Evolutionary conservation across 2,329 filamentous ascomycete species (phyloP).

Genomic region (Neocucurbitaria cava): DNA sequence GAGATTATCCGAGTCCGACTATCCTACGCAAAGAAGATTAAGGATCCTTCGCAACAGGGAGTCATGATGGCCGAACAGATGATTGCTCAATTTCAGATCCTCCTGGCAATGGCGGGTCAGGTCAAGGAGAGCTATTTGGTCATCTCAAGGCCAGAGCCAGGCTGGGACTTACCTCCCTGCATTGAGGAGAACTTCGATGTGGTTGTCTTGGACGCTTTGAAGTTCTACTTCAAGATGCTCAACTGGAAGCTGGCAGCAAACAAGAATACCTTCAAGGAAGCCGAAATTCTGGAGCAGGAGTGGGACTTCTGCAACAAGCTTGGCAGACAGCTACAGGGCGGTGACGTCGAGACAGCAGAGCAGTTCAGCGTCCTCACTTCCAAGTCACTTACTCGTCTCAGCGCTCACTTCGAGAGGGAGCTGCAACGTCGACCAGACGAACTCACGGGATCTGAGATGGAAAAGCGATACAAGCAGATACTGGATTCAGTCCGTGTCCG

Average conservation of each 20-base stretch:
- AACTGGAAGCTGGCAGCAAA: constrained; percentile 98
- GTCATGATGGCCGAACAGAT: constrained; percentile 96
- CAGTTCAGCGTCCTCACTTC: constrained; percentile 94
- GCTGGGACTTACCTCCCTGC: constrained; percentile 94
- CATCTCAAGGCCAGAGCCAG: constrained; percentile 84
- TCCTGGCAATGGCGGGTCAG: constrained; percentile 87
- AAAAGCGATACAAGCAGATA: constrained; percentile 94
- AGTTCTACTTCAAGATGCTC: constrained; percentile 98
- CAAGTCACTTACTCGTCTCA: constrained; percentile 88
- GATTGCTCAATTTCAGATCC: constrained; percentile 94
- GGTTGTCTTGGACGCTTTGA: constrained; percentile 88
- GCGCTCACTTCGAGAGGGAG: constrained; percentile 90
- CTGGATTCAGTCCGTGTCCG: constrained; percentile 95
- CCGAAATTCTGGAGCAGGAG: constrained; percentile 94
- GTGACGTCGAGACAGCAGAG: constrained; percentile 95
- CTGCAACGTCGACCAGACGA: constrained; percentile 85
- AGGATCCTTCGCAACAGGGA: constrained; percentile 90
- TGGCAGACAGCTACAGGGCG: constrained; percentile 86
- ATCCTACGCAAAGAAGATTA: constrained; percentile 92
- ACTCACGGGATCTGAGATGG: constrained; percentile 80
- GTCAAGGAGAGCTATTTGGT: constrained; percentile 89
- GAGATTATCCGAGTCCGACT: constrained; percentile 94
- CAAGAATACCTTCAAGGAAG: constrained; percentile 99
- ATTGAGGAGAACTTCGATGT: constrained; percentile 96
- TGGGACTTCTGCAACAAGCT: constrained; percentile 98